phyloP scores from a whole-genome alignment of 768 basidiomycete species.

The Lentinula lateritia region DNA sequence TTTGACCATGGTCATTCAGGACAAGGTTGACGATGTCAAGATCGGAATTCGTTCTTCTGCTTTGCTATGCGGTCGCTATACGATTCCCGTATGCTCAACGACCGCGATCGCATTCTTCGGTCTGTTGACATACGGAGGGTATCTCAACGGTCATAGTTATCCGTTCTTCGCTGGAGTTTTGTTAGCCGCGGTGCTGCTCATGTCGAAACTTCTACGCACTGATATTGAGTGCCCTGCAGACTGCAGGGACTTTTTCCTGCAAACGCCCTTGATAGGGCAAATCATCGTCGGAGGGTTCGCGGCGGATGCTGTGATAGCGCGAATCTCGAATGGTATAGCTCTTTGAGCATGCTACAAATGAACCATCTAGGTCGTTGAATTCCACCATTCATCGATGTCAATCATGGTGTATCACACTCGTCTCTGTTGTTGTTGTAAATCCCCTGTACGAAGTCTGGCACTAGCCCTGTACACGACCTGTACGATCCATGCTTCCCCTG shows the following conservation, averaged over 20 bases:
- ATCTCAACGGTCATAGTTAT: constrained; percentile 36
- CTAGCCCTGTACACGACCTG: too few species aligned
- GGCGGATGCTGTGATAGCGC: constrained; percentile 16
- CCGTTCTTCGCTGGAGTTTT: constrained; percentile 23
- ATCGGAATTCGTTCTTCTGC: constrained; percentile 58
- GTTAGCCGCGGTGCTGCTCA: constrained; percentile 13
- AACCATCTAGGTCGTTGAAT: too few species aligned
- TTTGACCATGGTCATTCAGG: constrained; percentile 25
- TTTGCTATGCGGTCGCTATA: constrained; percentile 41
- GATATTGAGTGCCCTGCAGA: constrained; percentile 21
- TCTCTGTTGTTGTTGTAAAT: too few species aligned
- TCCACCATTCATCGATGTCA: too few species aligned
- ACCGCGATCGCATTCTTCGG: constrained; percentile 41
- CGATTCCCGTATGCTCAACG: constrained; percentile 41
- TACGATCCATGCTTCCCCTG: too few species aligned
- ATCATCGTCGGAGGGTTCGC: constrained; percentile 20
- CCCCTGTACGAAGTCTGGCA: too few species aligned
- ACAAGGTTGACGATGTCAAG: constrained; percentile 51
- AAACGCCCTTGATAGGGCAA: constrained; percentile 22
- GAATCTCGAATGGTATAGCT: constrained; percentile 15
- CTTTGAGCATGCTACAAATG: neutral
- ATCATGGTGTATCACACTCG: too few species aligned
- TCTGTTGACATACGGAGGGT: constrained; percentile 38
- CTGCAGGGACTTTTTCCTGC: constrained; percentile 20
- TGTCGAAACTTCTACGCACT: constrained; percentile 16